A percentile compares a stretch with the other conserved stretches of the same genome.
Conservation (phyloP, 768 basidiomycete genomes). For the Tremella fuciformis region DNA sequence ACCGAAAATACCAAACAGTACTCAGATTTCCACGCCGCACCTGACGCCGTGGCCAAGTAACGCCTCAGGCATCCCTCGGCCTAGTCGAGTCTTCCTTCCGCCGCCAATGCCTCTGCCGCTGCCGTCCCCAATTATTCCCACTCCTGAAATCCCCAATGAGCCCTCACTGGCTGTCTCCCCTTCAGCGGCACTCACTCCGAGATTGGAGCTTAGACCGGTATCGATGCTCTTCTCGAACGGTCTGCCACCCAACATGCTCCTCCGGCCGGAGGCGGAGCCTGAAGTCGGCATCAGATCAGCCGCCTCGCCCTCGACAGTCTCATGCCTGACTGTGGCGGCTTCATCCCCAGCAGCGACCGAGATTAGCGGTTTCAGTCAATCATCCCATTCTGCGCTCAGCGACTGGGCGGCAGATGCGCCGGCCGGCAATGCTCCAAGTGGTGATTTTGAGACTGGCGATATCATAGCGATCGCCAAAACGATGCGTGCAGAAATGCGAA, state of each 20-base stretch:
- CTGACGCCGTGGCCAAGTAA: no score
- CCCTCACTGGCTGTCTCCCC: not conserved
- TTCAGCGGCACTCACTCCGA: conserved; percentile 11
- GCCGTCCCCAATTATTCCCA: conserved; percentile 10
- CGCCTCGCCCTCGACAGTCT: not conserved
- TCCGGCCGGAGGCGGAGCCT: not conserved
- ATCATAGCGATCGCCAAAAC: not conserved
- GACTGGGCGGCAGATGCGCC: not conserved
- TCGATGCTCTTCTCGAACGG: conserved; percentile 36
- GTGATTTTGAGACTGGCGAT: not conserved
- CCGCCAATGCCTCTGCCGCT: conserved; percentile 9
- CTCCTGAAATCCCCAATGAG: conserved; percentile 11
- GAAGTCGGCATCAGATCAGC: not conserved
- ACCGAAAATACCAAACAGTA: not conserved
- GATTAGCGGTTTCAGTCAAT: not conserved
- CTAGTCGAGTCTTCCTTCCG: conserved; percentile 7
- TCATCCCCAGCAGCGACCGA: not conserved
- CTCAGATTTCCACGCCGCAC: no score
- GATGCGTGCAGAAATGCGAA: conserved; percentile 11
- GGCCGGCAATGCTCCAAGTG: not conserved
- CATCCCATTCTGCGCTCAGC: not conserved
- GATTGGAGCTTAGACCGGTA: conserved; percentile 37
- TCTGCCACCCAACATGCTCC: conserved; percentile 32
- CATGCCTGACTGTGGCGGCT: not conserved
- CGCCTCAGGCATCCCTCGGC: not conserved